phyloP scores from a whole-genome alignment of 1,284 basidiomycete species.

The Sphaerobolus stellatus region DNA sequence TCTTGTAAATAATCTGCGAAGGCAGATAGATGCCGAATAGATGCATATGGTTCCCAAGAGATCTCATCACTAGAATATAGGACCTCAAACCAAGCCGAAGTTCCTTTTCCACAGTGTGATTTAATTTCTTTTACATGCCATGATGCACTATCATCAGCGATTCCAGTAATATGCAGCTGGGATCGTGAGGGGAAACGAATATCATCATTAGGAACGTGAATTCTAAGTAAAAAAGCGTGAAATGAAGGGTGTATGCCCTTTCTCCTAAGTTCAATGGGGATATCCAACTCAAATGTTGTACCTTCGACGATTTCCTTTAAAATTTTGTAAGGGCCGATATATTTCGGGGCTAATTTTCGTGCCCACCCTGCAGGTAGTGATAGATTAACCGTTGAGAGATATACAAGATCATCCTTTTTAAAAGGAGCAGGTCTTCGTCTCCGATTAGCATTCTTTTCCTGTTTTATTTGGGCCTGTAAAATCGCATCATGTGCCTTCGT shows the following conservation, averaged over 20 bases:
- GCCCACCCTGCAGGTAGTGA: slow-evolving; percentile 19
- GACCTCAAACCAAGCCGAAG: slow-evolving; percentile 28
- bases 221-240: slow-evolving; percentile 18
- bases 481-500: slow-evolving; percentile 34
- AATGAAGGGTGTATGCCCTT: slow-evolving; percentile 18
- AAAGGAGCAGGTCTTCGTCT: slow-evolving; percentile 22
- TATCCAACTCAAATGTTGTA: slow-evolving; percentile 12
- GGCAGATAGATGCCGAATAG: slow-evolving; percentile 25
- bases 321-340: slow-evolving; percentile 25
- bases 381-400: slow-evolving; percentile 33
- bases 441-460: slow-evolving; percentile 30
- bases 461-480: slow-evolving; percentile 28
- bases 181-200: slow-evolving; percentile 16
- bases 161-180: slow-evolving; percentile 17
- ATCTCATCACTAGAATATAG: slow-evolving; percentile 34
- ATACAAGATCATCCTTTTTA: slow-evolving; percentile 28
- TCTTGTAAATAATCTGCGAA: slow-evolving; percentile 23
- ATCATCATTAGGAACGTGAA: slow-evolving; percentile 20
- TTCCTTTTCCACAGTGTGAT: slow-evolving; percentile 27
- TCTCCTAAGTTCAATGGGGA: slow-evolving; percentile 15
- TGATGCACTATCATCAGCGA: slow-evolving; percentile 22
- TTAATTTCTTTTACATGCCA: slow-evolving; percentile 33
- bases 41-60: slow-evolving; percentile 30
- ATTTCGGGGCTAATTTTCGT: slow-evolving; percentile 29
- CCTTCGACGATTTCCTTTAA: not conserved